Evolutionary conservation across 2,329 filamentous ascomycete genomes (phyloP).

Genomic region (Graphilbum fragrans): DNA sequence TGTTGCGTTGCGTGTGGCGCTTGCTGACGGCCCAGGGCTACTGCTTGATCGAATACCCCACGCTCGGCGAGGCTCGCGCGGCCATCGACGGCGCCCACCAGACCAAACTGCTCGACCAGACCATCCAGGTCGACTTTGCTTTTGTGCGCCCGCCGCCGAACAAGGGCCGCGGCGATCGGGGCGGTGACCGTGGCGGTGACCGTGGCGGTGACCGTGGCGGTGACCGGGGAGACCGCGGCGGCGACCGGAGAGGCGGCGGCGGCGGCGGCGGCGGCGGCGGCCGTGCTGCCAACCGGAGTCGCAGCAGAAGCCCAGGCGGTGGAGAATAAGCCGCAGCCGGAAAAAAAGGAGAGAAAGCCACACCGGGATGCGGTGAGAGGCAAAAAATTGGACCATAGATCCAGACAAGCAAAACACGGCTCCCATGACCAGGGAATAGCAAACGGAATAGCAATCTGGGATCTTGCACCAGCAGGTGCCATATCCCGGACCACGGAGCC

Average conservation of each 20-base stretch:
- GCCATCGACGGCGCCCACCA: slow-evolving; percentile 71
- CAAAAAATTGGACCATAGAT: background rate
- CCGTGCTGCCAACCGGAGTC: slow-evolving; percentile 22
- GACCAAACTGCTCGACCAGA: slow-evolving; percentile 70
- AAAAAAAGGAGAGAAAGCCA: background rate
- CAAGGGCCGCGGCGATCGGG: slow-evolving; percentile 29
- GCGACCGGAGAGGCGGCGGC: background rate
- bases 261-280: slow-evolving; percentile 18
- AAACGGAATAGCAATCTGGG: no score
- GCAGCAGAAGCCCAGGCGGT: slow-evolving; percentile 30
- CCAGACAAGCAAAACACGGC: background rate
- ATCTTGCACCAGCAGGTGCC: no score
- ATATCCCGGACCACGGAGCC: background rate
- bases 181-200: slow-evolving; percentile 17
- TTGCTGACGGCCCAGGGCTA: slow-evolving; percentile 49
- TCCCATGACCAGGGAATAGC: no score
- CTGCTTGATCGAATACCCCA: slow-evolving; percentile 74
- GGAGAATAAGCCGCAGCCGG: slow-evolving; percentile 16
- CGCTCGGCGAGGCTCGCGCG: slow-evolving; percentile 65
- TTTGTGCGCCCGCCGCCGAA: slow-evolving; percentile 69
- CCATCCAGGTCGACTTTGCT: slow-evolving; percentile 69
- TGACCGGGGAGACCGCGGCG: slow-evolving; percentile 15
- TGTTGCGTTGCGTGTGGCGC: no score
- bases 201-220: slow-evolving; percentile 1
- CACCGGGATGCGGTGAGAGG: no score